Percentiles rank a stretch among this genome's conserved stretches.
phyloP scores from a whole-genome alignment of 441 rosid species.

The Jatropha podagrica region DNA sequence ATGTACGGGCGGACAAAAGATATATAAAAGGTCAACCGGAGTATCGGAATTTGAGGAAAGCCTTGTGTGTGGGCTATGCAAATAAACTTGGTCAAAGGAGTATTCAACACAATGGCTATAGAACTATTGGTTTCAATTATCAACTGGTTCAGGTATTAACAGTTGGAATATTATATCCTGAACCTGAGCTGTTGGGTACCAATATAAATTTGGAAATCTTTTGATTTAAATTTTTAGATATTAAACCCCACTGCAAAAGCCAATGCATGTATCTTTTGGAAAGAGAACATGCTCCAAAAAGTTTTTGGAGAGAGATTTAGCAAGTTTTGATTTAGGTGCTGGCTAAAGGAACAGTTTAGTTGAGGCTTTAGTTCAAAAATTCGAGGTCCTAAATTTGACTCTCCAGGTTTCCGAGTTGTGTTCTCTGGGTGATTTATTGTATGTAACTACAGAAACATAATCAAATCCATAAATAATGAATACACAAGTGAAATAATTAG shows the following conservation, averaged over 20 bases:
- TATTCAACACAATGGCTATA: constrained; percentile 91
- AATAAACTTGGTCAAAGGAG: constrained; percentile 89
- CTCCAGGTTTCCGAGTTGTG: background rate
- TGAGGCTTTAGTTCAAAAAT: background rate
- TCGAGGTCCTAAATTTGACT: background rate
- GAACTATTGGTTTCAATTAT: constrained; percentile 72
- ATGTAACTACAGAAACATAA: background rate
- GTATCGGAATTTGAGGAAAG: constrained; percentile 79
- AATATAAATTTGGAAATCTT: constrained; percentile 1
- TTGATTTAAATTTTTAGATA: background rate
- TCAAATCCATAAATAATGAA: background rate
- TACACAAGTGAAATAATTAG: background rate
- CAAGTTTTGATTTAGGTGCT: background rate
- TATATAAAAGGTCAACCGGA: constrained; percentile 44
- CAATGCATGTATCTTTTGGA: background rate
- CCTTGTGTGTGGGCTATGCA: constrained; percentile 83
- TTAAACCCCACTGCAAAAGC: background rate
- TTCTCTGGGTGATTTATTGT: background rate
- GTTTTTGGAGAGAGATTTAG: background rate
- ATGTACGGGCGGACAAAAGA: constrained; percentile 56
- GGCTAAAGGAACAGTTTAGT: background rate
- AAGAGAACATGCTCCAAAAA: background rate
- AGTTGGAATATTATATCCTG: background rate
- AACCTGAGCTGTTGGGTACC: background rate
- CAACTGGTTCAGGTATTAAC: constrained; percentile 81